Base-by-base conservation (phyloP, 2,329 filamentous ascomycete genomes). In the Paradendryphiella salina region DNA sequence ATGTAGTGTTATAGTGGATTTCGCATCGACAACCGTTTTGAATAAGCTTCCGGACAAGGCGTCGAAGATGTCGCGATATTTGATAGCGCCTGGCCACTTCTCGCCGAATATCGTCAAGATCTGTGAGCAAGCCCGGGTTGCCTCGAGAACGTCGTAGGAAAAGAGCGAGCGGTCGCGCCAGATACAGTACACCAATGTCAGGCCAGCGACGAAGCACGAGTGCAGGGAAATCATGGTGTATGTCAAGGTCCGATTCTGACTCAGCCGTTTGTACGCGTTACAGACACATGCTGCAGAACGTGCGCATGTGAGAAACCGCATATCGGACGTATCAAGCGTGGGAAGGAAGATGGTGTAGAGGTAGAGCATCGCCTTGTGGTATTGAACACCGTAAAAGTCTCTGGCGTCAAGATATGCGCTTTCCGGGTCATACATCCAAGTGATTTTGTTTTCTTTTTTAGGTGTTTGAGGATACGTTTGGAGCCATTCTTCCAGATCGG, bases 11-110 rank as follows among this genome's bases (percentile, higher is more conserved):
- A 28, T 7, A 2, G 43, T 34, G 2, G 35, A n/a, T 2, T 17
- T 34, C 3, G 50, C 32, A 13, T 35, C 50, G 2, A 60, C 42
- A 7, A 51, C 43, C 0, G 54, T 32, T 17, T 51, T 60, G 20
- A 65, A 52, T 13, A 67, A 42, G 17, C 63, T 59, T 11, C 60
- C 57, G 2, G 57, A 61, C 1, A 67, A n/a, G 0, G 57, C 53
- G 29, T 64, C 64, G 35, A 67, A 67, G 18, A 65, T 67, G n/a
- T 65, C 61, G 14, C 64, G 59, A 32, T 66, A 64, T 28, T 65
- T 66, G 13, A 63, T 52, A 14, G 64, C 64, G 2, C 64, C 61
- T 1, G 63, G 63, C 64, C 64, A 66, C 21, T 63, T 65, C 29
- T 66, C 63, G 1, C 62, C 63, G 29, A 65, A 66, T 8, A 66